Evolutionary conservation across 1,284 basidiomycete genomes (phyloP).

Genomic region (Stereum hirsutum): DNA sequence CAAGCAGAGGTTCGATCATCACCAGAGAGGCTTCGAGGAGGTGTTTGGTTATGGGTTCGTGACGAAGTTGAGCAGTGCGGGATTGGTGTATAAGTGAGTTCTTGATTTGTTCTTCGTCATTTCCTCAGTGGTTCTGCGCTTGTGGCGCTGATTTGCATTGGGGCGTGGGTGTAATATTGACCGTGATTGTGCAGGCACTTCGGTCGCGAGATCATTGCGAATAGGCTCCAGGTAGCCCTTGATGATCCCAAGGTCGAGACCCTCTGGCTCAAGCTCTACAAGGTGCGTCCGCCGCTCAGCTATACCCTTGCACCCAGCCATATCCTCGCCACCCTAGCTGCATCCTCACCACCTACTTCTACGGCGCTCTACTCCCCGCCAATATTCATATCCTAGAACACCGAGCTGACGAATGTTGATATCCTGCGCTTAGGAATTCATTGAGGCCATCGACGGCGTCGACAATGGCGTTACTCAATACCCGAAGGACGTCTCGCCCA

Average conservation of each 20-base stretch:
- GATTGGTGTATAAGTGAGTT: slow-evolving; percentile 86
- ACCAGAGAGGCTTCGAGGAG: slow-evolving; percentile 90
- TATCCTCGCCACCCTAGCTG: no score
- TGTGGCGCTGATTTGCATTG: not conserved
- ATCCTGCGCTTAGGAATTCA: slow-evolving; percentile 70
- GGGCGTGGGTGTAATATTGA: slow-evolving; percentile 1
- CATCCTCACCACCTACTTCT: no score
- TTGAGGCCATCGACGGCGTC: slow-evolving; percentile 92
- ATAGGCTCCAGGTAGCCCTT: slow-evolving; percentile 39
- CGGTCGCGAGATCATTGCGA: slow-evolving; percentile 81
- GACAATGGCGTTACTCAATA: slow-evolving; percentile 93
- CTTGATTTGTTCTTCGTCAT: not conserved
- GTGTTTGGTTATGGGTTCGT: slow-evolving; percentile 80
- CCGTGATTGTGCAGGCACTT: slow-evolving; percentile 61
- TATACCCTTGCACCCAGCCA: not conserved
- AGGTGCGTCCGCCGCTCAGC: slow-evolving; percentile 26
- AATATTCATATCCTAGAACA: no score
- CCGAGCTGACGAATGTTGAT: no score
- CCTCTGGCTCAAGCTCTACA: slow-evolving; percentile 89
- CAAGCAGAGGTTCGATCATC: slow-evolving; percentile 86
- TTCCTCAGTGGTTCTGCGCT: not conserved
- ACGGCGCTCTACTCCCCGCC: no score
- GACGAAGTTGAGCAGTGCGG: slow-evolving; percentile 91
- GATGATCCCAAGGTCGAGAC: slow-evolving; percentile 59
- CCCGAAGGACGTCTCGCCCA: slow-evolving; percentile 47